Conservation (phyloP, 768 basidiomycete species). For the Gymnopilus dilepis region DNA sequence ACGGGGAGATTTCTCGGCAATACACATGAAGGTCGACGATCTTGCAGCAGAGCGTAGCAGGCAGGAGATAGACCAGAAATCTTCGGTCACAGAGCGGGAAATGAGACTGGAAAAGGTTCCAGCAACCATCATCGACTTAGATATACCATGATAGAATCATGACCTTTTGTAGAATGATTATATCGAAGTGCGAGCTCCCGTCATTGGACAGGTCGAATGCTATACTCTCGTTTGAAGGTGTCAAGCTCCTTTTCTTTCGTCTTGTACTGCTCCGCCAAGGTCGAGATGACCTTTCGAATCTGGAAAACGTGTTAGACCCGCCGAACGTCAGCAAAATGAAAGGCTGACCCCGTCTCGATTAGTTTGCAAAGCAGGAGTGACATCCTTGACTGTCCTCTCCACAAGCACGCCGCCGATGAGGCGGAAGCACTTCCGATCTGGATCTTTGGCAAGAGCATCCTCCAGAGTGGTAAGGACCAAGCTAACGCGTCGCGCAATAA, state of each 20-base stretch:
- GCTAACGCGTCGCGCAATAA: constrained; percentile 43
- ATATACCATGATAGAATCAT: neutral
- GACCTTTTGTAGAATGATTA: neutral
- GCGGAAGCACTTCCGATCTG: constrained; percentile 94
- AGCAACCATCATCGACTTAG: neutral
- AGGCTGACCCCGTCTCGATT: constrained; percentile 82
- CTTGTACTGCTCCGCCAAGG: constrained; percentile 87
- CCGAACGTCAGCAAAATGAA: constrained; percentile 18
- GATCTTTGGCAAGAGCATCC: constrained; percentile 82
- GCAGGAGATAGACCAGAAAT: neutral
- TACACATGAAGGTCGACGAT: neutral
- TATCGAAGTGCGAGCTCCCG: constrained; percentile 4
- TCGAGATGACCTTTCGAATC: constrained; percentile 84
- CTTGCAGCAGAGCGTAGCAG: neutral
- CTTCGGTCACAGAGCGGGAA: neutral
- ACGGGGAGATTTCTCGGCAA: neutral
- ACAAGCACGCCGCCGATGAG: constrained; percentile 95
- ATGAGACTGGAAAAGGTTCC: neutral
- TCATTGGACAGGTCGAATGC: constrained; percentile 62
- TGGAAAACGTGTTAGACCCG: constrained; percentile 35
- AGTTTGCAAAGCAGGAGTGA: constrained; percentile 88
- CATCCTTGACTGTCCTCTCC: constrained; percentile 94
- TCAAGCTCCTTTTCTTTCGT: constrained; percentile 86
- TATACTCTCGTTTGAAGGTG: constrained; percentile 76
- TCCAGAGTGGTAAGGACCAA: constrained; percentile 88